Conservation (phyloP, 2,329 filamentous ascomycete species). For the Sarocladium brachiariae region DNA sequence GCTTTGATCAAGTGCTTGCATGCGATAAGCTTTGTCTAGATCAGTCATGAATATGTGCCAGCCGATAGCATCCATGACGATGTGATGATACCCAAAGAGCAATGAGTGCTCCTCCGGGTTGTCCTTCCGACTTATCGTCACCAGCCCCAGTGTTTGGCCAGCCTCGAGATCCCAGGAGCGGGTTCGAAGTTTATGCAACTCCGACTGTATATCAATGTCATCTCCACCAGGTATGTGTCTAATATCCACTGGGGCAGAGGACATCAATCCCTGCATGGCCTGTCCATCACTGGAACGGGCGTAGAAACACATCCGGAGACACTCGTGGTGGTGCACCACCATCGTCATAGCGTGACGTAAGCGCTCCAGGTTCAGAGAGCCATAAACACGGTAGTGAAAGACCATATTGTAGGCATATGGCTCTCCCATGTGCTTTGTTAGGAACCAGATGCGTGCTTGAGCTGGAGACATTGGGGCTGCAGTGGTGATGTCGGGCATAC, state of each 20-base stretch:
- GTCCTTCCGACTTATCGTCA: neutral
- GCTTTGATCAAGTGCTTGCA: neutral
- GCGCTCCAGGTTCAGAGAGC: neutral
- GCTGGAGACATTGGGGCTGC: constrained; percentile 11
- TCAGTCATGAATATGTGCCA: neutral
- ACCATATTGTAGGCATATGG: constrained; percentile 12
- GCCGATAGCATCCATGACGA: neutral
- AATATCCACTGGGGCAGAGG: neutral
- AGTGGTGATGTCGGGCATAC: constrained; percentile 8
- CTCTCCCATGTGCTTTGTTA: constrained; percentile 12
- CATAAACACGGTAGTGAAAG: constrained; percentile 9
- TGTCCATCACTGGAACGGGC: neutral
- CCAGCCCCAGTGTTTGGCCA: neutral
- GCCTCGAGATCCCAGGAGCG: neutral
- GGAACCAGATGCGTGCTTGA: constrained; percentile 12
- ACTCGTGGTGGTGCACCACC: neutral
- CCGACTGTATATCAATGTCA: neutral
- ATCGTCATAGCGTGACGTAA: neutral
- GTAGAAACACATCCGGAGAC: constrained; percentile 1
- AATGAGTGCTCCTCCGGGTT: neutral
- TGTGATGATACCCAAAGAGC: neutral
- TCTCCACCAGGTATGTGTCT: neutral
- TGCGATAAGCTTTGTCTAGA: neutral
- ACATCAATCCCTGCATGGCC: neutral
- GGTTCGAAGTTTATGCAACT: neutral